These are phyloP conservation scores for Xanthoconium separans DNA, from an alignment of 1,284 basidiomycete genomes.

Conservation along the genomic window DNA sequence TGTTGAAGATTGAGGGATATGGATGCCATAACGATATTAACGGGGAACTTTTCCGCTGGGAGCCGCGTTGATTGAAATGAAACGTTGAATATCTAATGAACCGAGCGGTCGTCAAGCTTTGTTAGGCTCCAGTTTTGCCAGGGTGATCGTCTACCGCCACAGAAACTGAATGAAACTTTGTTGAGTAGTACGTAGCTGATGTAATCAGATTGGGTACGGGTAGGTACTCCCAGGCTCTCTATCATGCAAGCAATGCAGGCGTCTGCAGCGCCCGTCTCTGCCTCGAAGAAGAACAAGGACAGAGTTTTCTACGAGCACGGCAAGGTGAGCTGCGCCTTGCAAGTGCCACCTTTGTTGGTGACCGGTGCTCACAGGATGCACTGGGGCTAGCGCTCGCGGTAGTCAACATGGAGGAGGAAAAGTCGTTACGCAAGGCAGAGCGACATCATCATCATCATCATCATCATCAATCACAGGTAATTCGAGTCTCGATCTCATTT, in stretches of 20 bases:
- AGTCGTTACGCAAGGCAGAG: slow-evolving; percentile 33
- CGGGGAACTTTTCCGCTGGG: slow-evolving; percentile 28
- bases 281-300: slow-evolving; percentile 25
- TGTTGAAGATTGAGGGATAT: slow-evolving; percentile 9
- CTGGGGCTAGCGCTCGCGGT: slow-evolving; percentile 43
- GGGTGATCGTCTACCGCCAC: slow-evolving; percentile 24
- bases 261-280: slow-evolving; percentile 23
- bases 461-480: too few relatives aligned
- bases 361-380: slow-evolving; percentile 37
- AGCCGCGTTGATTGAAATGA: slow-evolving; percentile 10
- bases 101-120: slow-evolving; percentile 19
- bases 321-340: slow-evolving; percentile 25
- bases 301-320: slow-evolving; percentile 35
- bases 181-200: slow-evolving; percentile 19
- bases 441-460: slow-evolving; percentile 30
- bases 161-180: slow-evolving; percentile 10
- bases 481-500: slow-evolving; percentile 2
- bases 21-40: slow-evolving; percentile 36
- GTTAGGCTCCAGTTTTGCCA: slow-evolving; percentile 16
- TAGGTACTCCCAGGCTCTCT: slow-evolving; percentile 14
- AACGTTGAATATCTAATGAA: slow-evolving; percentile 10
- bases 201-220: slow-evolving; percentile 12
- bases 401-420: slow-evolving; percentile 40
- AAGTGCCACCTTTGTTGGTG: slow-evolving; percentile 18
- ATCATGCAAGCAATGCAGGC: slow-evolving; percentile 29